Conservation (phyloP, 2,329 filamentous ascomycete species). For the Emmonsiellopsis sp. region DNA sequence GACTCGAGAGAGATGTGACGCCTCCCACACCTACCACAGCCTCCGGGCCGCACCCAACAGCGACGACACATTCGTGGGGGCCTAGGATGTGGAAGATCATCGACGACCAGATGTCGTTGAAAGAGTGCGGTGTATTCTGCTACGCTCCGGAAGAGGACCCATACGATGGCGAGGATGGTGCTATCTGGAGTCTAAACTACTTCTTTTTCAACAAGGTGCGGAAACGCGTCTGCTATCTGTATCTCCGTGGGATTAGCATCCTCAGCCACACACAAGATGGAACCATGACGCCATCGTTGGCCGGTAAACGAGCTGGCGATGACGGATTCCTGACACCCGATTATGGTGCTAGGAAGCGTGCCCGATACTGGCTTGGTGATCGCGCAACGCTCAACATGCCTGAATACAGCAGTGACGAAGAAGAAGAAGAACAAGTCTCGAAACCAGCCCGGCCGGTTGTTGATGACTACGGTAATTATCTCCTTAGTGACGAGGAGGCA, state of each 20-base stretch:
- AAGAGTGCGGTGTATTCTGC: constrained; percentile 80
- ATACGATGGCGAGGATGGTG: constrained; percentile 85
- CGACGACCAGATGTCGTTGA: constrained; percentile 87
- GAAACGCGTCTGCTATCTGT: constrained; percentile 90
- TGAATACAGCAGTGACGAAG: constrained; percentile 30
- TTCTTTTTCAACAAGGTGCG: constrained; percentile 93
- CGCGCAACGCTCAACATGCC: constrained; percentile 37
- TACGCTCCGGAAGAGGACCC: constrained; percentile 86
- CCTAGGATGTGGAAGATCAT: constrained; percentile 86
- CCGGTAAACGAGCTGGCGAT: constrained; percentile 39
- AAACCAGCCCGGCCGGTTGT: constrained; percentile 20
- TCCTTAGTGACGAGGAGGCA: constrained; percentile 38
- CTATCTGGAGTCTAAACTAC: constrained; percentile 92
- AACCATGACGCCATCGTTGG: constrained; percentile 31
- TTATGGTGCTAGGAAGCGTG: constrained; percentile 64
- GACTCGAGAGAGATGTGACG: constrained; percentile 33
- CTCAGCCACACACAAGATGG: constrained; percentile 57
- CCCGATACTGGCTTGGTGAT: constrained; percentile 80
- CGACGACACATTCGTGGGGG: constrained; percentile 62
- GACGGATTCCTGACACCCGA: constrained; percentile 43
- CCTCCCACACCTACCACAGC: constrained; percentile 35
- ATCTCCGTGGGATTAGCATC: constrained; percentile 71
- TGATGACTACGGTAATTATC: constrained; percentile 34
- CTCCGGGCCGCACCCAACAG: constrained; percentile 38
- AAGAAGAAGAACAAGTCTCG: constrained; percentile 10